phyloP scores from a whole-genome alignment of 2,329 filamentous ascomycete genomes.

The Diaporthe ampelina region DNA sequence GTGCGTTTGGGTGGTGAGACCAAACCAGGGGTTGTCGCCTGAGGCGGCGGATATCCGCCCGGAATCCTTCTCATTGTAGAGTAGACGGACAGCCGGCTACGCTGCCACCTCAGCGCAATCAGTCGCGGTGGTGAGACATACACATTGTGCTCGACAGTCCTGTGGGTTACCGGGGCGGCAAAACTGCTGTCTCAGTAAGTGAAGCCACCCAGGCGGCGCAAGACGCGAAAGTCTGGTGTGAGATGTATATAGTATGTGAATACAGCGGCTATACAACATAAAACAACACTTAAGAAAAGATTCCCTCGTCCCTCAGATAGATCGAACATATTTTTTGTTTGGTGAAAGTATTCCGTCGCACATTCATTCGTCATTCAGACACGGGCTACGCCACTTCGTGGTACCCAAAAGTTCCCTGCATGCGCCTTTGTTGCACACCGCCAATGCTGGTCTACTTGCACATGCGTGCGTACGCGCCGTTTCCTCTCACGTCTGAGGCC shows the following conservation, averaged over 20 bases:
- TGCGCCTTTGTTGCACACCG: slow-evolving; percentile 26
- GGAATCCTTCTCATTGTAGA: not conserved
- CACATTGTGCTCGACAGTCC: not conserved
- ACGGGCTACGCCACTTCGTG: slow-evolving; percentile 17
- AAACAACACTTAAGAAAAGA: not conserved
- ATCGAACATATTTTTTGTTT: not conserved
- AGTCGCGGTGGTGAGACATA: slow-evolving; percentile 6
- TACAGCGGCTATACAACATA: slow-evolving; percentile 29
- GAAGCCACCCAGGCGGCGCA: not conserved
- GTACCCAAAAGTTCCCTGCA: slow-evolving; percentile 33
- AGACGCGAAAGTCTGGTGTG: not conserved
- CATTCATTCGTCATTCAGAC: slow-evolving; percentile 26
- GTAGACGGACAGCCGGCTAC: not conserved
- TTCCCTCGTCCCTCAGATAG: slow-evolving; percentile 13
- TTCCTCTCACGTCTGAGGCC: not conserved
- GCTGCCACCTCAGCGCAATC: slow-evolving; percentile 7
- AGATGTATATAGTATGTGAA: slow-evolving; percentile 1
- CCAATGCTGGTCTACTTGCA: slow-evolving; percentile 36
- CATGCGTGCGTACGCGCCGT: slow-evolving; percentile 28
- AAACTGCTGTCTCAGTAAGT: not conserved
- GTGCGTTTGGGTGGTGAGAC: not conserved
- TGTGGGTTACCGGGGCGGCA: not conserved
- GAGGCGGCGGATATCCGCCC: not conserved
- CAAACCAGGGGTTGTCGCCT: not conserved
- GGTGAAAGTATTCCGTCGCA: not conserved